Evolutionary conservation across 805 yeast species (phyloP).

Genomic region (Hanseniaspora thailandica): DNA sequence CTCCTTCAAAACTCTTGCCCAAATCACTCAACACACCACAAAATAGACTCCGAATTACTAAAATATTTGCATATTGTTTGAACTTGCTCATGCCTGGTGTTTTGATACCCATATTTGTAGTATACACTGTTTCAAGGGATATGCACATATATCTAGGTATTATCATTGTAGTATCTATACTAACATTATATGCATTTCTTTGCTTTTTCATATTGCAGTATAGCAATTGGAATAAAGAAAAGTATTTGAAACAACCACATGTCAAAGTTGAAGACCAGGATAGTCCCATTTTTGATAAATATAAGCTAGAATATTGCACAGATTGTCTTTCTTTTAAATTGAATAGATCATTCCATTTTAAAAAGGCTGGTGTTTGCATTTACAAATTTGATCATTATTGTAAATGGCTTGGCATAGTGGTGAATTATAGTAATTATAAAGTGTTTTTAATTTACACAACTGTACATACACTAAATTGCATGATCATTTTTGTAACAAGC

Average conservation of each 20-base stretch:
- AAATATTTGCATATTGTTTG: background rate
- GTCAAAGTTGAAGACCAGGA: background rate
- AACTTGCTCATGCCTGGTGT: background rate
- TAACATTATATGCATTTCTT: background rate
- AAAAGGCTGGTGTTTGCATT: conserved; percentile 44
- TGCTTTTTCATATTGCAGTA: conserved; percentile 1
- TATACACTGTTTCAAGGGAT: background rate
- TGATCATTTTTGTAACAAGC: conserved; percentile 30
- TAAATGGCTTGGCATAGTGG: conserved; percentile 57
- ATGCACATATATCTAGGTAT: background rate
- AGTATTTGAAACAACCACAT: background rate
- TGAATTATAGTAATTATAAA: conserved; percentile 57
- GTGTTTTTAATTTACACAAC: conserved; percentile 44
- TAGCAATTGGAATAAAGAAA: background rate
- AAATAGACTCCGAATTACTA: background rate
- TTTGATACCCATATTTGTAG: background rate
- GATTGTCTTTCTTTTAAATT: conserved; percentile 54
- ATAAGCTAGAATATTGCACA: conserved; percentile 33
- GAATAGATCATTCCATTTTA: conserved; percentile 61
- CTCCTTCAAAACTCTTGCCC: background rate
- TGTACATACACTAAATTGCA: conserved; percentile 30
- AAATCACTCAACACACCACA: background rate
- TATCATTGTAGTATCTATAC: background rate
- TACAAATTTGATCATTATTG: conserved; percentile 78
- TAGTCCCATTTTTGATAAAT: background rate